These are phyloP conservation scores for Haplosporangium gracile DNA, from an alignment of 192 early-diverging fungal species.

Conservation along the genomic window DNA sequence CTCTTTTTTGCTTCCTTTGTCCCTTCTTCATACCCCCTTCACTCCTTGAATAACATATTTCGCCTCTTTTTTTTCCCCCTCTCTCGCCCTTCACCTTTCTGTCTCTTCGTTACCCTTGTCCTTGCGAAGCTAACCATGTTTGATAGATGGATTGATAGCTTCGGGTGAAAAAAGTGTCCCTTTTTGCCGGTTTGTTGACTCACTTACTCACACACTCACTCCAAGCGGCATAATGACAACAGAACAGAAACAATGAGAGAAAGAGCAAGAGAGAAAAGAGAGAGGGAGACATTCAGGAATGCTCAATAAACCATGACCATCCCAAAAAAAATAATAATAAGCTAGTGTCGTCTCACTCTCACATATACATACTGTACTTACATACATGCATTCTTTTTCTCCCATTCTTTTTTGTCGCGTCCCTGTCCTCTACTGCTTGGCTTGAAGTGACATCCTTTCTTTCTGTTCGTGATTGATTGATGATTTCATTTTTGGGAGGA, in stretches of 20 bases:
- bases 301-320: no score
- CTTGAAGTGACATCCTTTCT: neutral
- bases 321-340: neutral
- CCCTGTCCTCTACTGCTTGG: neutral
- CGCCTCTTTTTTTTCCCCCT: neutral
- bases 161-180: neutral
- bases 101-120: neutral
- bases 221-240: neutral
- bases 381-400: neutral
- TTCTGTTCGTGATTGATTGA: neutral
- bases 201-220: neutral
- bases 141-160: neutral
- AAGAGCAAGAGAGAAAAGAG: neutral
- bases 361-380: neutral
- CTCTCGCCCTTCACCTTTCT: neutral
- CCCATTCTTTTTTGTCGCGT: neutral
- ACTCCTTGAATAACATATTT: neutral
- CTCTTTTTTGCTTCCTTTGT: neutral
- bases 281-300: constrained; percentile 10
- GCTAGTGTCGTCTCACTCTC: neutral
- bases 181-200: neutral
- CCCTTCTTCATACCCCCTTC: neutral
- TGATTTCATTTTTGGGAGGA: neutral
- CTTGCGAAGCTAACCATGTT: neutral
- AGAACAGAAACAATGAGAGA: neutral